A percentile compares a stretch with the other conserved stretches of the same genome.
phyloP scores from a whole-genome alignment of 192 early-diverging fungal species.

The Cladochytrium replicatum region DNA sequence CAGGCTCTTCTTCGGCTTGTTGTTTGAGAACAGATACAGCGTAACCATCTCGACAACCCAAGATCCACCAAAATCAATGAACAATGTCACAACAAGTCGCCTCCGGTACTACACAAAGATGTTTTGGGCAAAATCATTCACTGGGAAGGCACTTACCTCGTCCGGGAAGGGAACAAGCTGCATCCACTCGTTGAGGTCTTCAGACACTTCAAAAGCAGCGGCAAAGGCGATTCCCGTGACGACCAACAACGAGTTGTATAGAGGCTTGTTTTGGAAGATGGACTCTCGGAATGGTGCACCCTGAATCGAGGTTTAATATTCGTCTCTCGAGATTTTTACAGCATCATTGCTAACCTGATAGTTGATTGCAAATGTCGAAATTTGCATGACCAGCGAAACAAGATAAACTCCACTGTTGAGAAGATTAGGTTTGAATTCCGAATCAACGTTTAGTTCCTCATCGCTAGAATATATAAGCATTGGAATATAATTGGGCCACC shows the following conservation, averaged over 20 bases:
- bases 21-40: constrained; percentile 76
- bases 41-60: constrained; percentile 71
- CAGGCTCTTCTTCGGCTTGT: constrained; percentile 57
- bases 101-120: background rate
- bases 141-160: constrained; percentile 41
- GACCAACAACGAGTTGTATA: constrained; percentile 77
- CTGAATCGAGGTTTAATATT: constrained; percentile 22
- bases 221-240: constrained; percentile 79
- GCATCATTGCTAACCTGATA: constrained; percentile 60
- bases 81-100: too few species aligned
- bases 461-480: constrained; percentile 39
- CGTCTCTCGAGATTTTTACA: background rate
- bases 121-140: background rate
- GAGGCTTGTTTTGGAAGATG: constrained; percentile 80
- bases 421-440: constrained; percentile 87
- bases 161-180: constrained; percentile 86
- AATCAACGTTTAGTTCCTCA: constrained; percentile 79
- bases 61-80: constrained; percentile 80
- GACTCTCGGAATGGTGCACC: constrained; percentile 93
- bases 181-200: constrained; percentile 81
- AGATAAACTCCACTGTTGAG: constrained; percentile 95
- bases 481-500: constrained; percentile 65
- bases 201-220: constrained; percentile 81
- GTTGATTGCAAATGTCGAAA: constrained; percentile 99
- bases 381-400: constrained; percentile 94